phyloP scores from a whole-genome alignment of 345 rosid genomes.

The Lagerstroemia speciosa region DNA sequence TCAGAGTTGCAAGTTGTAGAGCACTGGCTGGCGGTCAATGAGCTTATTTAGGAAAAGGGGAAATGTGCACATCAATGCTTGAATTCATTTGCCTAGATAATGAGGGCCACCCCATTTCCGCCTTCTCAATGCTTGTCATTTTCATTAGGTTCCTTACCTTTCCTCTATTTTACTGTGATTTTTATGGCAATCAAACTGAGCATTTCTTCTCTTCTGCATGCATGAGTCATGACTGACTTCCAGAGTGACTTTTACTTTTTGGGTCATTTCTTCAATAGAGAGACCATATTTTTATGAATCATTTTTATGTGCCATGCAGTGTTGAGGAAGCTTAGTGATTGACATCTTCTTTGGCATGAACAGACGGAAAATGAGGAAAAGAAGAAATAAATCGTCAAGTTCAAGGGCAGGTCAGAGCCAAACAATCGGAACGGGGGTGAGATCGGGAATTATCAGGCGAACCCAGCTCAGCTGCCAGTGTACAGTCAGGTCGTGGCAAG shows the following conservation, averaged over 20 bases:
- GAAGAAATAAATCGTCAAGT: conserved; percentile 64
- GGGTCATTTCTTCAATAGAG: no score
- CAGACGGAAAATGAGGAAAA: conserved; percentile 12
- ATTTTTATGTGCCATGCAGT: no score
- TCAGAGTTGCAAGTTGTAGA: neutral
- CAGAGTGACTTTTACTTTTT: no score
- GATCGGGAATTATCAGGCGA: conserved; percentile 21
- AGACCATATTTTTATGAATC: no score
- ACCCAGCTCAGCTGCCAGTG: conserved; percentile 52
- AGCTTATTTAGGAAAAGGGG: neutral
- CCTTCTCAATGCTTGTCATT: no score
- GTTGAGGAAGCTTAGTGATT: conserved; percentile 18
- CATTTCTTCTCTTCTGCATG: no score
- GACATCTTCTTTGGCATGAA: neutral
- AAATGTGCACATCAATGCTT: neutral
- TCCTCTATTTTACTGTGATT: no score
- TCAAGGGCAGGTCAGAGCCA: conserved; percentile 66
- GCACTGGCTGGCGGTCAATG: neutral
- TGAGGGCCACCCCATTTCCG: no score
- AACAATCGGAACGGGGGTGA: conserved; percentile 38
- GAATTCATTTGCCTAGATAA: neutral
- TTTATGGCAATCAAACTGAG: no score
- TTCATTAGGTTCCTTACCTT: no score
- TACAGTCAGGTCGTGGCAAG: conserved; percentile 57
- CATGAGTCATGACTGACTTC: no score